Evolutionary conservation across 257 asterid species (phyloP).

Genomic region (Solanum chaucha): DNA sequence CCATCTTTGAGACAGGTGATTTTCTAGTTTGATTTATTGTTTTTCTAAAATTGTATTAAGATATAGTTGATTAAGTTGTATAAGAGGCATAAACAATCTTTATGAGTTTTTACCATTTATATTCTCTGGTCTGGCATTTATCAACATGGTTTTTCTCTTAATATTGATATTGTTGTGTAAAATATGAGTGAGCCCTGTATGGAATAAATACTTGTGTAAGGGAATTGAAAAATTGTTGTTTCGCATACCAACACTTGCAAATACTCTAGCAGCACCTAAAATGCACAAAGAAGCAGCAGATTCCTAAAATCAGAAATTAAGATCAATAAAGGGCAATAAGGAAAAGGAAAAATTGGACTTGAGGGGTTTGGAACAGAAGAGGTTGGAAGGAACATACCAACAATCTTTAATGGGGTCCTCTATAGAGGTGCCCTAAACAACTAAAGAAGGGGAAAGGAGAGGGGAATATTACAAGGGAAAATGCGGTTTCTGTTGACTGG

Average conservation of each 20-base stretch:
- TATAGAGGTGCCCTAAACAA: not conserved
- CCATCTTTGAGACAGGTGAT: slow-evolving; percentile 17
- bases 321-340: not conserved
- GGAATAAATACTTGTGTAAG: not conserved
- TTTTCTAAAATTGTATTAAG: not conserved
- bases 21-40: too few species aligned
- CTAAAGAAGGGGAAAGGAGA: not conserved
- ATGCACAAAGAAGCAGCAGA: not conserved
- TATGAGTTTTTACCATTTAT: not conserved
- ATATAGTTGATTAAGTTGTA: too few species aligned
- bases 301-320: not conserved
- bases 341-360: not conserved
- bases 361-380: not conserved
- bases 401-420: not conserved
- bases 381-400: not conserved
- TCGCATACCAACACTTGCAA: too few species aligned
- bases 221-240: not conserved
- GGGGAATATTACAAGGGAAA: not conserved
- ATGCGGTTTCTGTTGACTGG: too few species aligned
- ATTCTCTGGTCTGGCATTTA: not conserved
- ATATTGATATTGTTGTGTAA: not conserved
- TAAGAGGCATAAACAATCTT: not conserved
- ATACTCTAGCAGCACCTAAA: not conserved
- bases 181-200: not conserved
- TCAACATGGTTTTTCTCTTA: not conserved